Conservation (phyloP, 148 eudicot species). For the Salicornia ramosissima region DNA sequence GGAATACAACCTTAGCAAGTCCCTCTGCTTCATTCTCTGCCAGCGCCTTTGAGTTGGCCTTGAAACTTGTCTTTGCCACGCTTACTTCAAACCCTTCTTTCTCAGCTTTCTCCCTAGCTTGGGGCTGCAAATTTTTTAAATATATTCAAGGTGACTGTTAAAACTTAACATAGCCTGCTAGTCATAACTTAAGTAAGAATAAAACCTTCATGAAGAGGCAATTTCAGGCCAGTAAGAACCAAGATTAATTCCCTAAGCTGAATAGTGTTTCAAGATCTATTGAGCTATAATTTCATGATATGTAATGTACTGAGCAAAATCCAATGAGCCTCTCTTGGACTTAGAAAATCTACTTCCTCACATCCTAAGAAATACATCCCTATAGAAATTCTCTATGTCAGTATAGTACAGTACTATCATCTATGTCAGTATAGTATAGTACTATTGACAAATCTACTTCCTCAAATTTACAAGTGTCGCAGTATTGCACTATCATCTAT, state of each 20-base stretch:
- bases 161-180: background rate
- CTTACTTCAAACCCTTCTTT: constrained; percentile 88
- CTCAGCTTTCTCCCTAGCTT: constrained; percentile 93
- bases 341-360: too few species aligned
- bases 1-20: constrained; percentile 74
- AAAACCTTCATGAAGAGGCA: background rate
- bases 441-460: too few species aligned
- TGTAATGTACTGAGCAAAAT: too few species aligned
- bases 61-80: constrained; percentile 93
- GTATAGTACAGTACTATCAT: too few species aligned
- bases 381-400: too few species aligned
- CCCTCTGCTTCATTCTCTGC: constrained; percentile 99
- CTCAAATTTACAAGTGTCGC: too few species aligned
- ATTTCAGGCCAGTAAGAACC: background rate
- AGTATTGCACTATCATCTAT: constrained; percentile 1
- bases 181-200: constrained; percentile 1
- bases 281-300: background rate
- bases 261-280: background rate
- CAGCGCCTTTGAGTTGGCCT: constrained; percentile 97
- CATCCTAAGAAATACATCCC: too few species aligned
- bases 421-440: too few species aligned
- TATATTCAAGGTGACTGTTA: constrained; percentile 1
- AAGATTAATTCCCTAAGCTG: background rate
- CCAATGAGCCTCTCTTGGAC: too few species aligned
- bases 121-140: constrained; percentile 54